phyloP scores from a whole-genome alignment of 1,139 yeast genomes.

The Lodderomyces beijingensis region DNA sequence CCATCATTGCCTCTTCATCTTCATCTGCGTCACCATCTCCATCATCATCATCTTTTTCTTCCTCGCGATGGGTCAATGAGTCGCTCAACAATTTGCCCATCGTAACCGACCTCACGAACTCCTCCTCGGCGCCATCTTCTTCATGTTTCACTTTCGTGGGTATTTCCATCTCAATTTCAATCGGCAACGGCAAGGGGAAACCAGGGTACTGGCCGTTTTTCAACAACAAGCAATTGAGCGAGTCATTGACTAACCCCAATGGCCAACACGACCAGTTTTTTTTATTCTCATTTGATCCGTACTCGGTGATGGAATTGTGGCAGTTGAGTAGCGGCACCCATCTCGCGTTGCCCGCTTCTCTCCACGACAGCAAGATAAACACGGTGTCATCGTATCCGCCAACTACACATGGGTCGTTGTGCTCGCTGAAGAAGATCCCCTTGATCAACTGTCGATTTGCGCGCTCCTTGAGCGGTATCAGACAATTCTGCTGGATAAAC shows the following conservation, averaged over 20 bases:
- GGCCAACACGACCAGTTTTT: constrained; percentile 79
- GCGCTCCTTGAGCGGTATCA: constrained; percentile 31
- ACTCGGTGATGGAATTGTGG: constrained; percentile 49
- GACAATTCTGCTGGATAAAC: constrained; percentile 38
- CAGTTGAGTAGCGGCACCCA: constrained; percentile 89
- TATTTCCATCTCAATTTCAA: constrained; percentile 65
- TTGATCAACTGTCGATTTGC: constrained; percentile 33
- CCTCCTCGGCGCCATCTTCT: constrained; percentile 33
- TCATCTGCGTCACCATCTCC: constrained; percentile 22
- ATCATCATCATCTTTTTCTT: constrained; percentile 26
- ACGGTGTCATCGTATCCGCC: constrained; percentile 69
- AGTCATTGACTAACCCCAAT: constrained; percentile 66
- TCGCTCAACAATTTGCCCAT: constrained; percentile 49
- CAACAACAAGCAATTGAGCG: constrained; percentile 67
- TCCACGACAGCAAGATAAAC: constrained; percentile 71
- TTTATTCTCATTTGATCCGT: constrained; percentile 43
- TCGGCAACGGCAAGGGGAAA: constrained; percentile 79
- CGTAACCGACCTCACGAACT: constrained; percentile 41
- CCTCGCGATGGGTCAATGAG: constrained; percentile 28
- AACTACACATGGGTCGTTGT: constrained; percentile 83
- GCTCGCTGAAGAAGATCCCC: constrained; percentile 76
- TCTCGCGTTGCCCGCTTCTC: constrained; percentile 67
- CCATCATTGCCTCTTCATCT: constrained; percentile 33
- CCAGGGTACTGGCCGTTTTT: constrained; percentile 53
- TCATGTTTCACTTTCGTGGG: constrained; percentile 43